Conservation (phyloP, 2,329 filamentous ascomycete genomes). For the Hypoxylon sp. region DNA sequence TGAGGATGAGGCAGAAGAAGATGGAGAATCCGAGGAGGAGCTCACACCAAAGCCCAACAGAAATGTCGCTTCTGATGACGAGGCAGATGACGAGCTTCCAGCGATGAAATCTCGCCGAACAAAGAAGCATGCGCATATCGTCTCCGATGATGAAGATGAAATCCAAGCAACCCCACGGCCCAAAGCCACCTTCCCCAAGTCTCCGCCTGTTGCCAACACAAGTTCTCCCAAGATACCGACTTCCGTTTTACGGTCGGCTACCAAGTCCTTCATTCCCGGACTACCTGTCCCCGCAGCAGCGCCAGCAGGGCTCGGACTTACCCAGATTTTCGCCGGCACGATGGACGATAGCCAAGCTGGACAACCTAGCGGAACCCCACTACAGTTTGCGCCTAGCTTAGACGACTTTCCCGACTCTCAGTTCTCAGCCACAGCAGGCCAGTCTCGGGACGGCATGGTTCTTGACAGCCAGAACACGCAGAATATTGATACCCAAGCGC, state of each 20-base stretch:
- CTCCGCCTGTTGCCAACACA: constrained; percentile 58
- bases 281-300: constrained; percentile 68
- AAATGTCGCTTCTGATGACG: constrained; percentile 55
- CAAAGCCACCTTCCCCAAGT: constrained; percentile 58
- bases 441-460: constrained; percentile 61
- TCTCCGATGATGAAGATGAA: constrained; percentile 72
- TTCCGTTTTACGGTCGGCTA: constrained; percentile 76
- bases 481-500: constrained; percentile 53
- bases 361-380: constrained; percentile 55
- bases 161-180: constrained; percentile 64
- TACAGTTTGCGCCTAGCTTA: constrained; percentile 68
- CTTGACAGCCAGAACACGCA: constrained; percentile 64
- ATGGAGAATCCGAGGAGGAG: constrained; percentile 54
- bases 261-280: constrained; percentile 77
- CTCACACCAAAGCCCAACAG: constrained; percentile 45
- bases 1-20: constrained; percentile 55
- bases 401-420: constrained; percentile 70
- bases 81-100: constrained; percentile 59
- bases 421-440: constrained; percentile 71
- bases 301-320: constrained; percentile 78
- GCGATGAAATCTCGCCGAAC: constrained; percentile 60
- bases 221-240: constrained; percentile 69
- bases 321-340: constrained; percentile 91
- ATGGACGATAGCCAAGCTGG: constrained; percentile 75
- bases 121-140: constrained; percentile 64